phyloP scores from a whole-genome alignment of 1,139 yeast species.

The Maudiozyma humilis region DNA sequence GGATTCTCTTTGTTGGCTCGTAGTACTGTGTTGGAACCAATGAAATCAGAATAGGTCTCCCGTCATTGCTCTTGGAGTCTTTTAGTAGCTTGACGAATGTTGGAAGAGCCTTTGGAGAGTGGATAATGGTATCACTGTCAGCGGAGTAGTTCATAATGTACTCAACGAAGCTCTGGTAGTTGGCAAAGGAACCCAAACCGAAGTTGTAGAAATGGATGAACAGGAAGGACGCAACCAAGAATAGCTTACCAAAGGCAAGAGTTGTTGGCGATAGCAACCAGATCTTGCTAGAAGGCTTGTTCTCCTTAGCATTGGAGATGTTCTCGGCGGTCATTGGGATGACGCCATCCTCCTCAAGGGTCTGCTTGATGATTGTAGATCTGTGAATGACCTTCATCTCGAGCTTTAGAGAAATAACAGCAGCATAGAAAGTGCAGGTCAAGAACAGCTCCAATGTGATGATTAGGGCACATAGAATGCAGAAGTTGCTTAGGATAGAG shows the following conservation, averaged over 20 bases:
- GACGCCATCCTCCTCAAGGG: constrained; percentile 90
- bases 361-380: constrained; percentile 69
- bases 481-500: constrained; percentile 75
- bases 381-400: constrained; percentile 86
- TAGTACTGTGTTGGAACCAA: constrained; percentile 59
- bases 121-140: constrained; percentile 1
- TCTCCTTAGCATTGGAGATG: constrained; percentile 45
- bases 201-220: constrained; percentile 66
- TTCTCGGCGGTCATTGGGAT: constrained; percentile 64
- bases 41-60: constrained; percentile 46
- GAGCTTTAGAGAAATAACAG: constrained; percentile 78
- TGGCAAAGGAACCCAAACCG: constrained; percentile 52
- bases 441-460: constrained; percentile 65
- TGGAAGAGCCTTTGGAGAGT: constrained; percentile 13
- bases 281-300: constrained; percentile 21
- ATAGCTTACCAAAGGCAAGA: constrained; percentile 55
- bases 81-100: constrained; percentile 15
- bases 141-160: constrained; percentile 3
- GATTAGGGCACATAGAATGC: constrained; percentile 67
- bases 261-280: constrained; percentile 33
- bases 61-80: constrained; percentile 11
- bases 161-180: constrained; percentile 3
- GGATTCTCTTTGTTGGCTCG: constrained; percentile 56
- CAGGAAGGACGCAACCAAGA: constrained; percentile 59
- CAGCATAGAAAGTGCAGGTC: constrained; percentile 76